These are phyloP conservation scores for Trichocomaceae sp. DNA, from an alignment of 2,329 filamentous ascomycete species.

Conservation along the genomic window DNA sequence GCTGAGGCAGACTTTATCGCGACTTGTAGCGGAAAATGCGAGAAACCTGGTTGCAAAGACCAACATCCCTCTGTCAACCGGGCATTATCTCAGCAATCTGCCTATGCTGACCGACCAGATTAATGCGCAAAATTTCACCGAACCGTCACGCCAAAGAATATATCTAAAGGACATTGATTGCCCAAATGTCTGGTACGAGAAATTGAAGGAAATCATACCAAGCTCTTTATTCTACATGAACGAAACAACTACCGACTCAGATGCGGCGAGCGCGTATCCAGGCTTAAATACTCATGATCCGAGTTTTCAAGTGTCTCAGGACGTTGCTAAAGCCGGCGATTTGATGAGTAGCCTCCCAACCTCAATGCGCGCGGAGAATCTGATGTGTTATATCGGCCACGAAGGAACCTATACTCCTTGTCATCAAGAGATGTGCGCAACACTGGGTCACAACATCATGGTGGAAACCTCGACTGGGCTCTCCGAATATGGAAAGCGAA, in stretches of 20 bases:
- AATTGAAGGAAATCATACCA: constrained; percentile 70
- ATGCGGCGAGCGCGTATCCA: constrained; percentile 43
- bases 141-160: constrained; percentile 73
- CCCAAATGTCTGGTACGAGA: constrained; percentile 75
- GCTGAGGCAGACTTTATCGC: background rate
- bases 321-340: constrained; percentile 70
- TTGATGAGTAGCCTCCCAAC: constrained; percentile 86
- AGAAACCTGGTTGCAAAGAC: constrained; percentile 67
- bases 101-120: constrained; percentile 76
- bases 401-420: constrained; percentile 95
- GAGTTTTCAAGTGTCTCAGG: constrained; percentile 46
- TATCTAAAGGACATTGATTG: constrained; percentile 98
- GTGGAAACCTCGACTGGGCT: constrained; percentile 70
- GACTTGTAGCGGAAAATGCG: constrained; percentile 65
- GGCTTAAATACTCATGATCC: constrained; percentile 29
- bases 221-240: constrained; percentile 85
- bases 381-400: constrained; percentile 98
- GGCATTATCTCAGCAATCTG: constrained; percentile 87
- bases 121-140: constrained; percentile 65
- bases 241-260: constrained; percentile 59
- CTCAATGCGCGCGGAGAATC: constrained; percentile 85
- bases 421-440: constrained; percentile 96
- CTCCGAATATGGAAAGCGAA: constrained; percentile 60
- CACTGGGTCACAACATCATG: constrained; percentile 96
- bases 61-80: constrained; percentile 76